Base-by-base conservation (phyloP, 441 rosid genomes). In the Aleurites moluccanus region DNA sequence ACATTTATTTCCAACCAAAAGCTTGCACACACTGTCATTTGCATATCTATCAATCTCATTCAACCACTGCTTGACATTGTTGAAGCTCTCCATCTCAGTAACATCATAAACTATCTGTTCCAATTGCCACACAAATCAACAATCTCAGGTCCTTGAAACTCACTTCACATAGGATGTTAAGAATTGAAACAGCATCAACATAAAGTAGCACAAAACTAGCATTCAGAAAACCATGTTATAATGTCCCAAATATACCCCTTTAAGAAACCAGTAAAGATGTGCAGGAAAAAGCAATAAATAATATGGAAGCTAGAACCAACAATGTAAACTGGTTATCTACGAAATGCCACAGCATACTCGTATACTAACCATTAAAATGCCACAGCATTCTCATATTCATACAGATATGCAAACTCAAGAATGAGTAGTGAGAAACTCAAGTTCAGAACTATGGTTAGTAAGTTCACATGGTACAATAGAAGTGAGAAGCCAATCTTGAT, bases 81-180 rank as follows among this genome's bases (percentile, higher is more conserved):
- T 92, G 86, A 92, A 93, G 89, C 98, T 93, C 83, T 93, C 97
- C 95, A 87, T 86, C 81, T 92, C 97, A 25, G 98, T 93, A 72
- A 93, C 96, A 72, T 92, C 96, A 79, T 92, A 93, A 60, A 92
- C 94, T 80, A 91, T 87, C 96, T 91, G 93, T 84, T 65, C 72
- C 20, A 75, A 62, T 64, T 14, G 64, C 73, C 67, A 70, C 2
- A 56, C 2, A 67, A 49, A 35, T 47, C 63, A 63, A 45, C 52
- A n/a, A 49, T 40, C 13, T 60, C 52, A 79, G 50, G 60, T 14
- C 16, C 57, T 77, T 74, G 66, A 40, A 52, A 53, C 42, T 28
- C 59, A 38, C 63, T 45, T 64, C 28, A 28, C 18, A 49, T 13
- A 42, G 23, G 57, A 71, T 28, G 8, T 11, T 14, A 57, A 60